Evolutionary conservation across 108 stramenopile species (phyloP), one percentile per base, ranked within the genome.

Genomic region (Skeletonema menzelii): DNA sequence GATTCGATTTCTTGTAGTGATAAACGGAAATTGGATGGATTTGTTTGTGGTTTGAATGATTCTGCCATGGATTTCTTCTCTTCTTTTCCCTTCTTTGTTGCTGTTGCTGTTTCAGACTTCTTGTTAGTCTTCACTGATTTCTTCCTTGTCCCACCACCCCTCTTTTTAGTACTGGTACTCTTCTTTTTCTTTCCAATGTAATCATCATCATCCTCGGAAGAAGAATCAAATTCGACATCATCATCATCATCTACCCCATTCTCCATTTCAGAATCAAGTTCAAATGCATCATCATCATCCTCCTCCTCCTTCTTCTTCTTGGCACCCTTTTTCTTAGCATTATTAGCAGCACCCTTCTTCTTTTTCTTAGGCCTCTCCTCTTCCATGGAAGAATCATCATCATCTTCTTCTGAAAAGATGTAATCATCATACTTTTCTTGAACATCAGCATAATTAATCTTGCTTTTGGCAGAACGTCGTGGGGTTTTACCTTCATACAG

Each of bases 1-100:
- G 67, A 40, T 59, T 76, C 42, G 35, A 83, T 87, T 47, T 76
- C 82, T 5, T 82, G 65, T 24, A 61, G 59, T n/a, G 82, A 80
- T 56, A 76, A 11, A 13, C 60, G 72, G 27, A 22, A 72, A 61
- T 77, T 77, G 12, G 55, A 26, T 17, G 83, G 87, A 63, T 49
- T 75, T 42, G 73, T 79, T 24, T 59, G 76, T 34, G 80, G 87
- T 62, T 60, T 53, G 69, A 75, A 87, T 31, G 19, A 30, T 27
- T 85, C 84, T 13, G 63, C 61, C 83, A 85, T 86, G 44, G 65
- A 73, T 35, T 34, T 30, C 19, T 63, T 69, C 49, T 63, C 64
- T 15, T 19, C 15, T 46, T 24, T 47, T 11, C 12, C n/a, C 56
- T 65, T 46, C 10, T 22, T 53, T 53, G 0, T 53, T 53, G 49